Evolutionary conservation across 139 green algal species (phyloP), one percentile per base, ranked within the genome.

Genomic region (Pedinophyceae sp.): DNA sequence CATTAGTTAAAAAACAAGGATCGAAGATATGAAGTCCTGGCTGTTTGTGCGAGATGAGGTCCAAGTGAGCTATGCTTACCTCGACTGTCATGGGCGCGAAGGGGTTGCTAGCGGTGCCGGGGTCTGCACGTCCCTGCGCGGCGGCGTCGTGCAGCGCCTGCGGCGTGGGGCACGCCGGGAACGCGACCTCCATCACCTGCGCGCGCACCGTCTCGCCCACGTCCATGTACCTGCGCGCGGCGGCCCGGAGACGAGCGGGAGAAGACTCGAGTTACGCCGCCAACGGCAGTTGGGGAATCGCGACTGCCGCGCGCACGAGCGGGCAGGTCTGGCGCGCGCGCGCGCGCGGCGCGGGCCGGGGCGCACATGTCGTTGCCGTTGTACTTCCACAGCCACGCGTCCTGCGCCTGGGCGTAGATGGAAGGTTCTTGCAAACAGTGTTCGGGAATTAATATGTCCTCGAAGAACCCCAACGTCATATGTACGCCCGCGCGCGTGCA

Each of bases 381-480:
- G 43, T 77, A 89, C 50, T 85, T 77, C 82, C 82, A 91, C 3
- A 82, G 52, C 83, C 83, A 93, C 2, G 81, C 48, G 39, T 75
- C 64, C 57, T 89, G 79, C 2, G 59, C 23, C 25, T 83, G 66
- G 38, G 88, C 55, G 55, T 70, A 91, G 47, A 70, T 72, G 15
- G 66, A 78, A 0, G 80, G 76, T 79, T 68, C 18, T 52, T 78
- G 75, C 28, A 92, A 55, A 15, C 65, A 49, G 20, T 89, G 64
- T 28, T 79, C 69, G 2, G 83, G 83, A 13, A 96, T 75, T 18
- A 78, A n/a, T 0, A 95, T 59, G 57, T 96, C 87, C 3, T 82
- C 62, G 38, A 95, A 95, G 67, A 96, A 96, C 16, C 80, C 87
- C 2, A 96, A 41, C n/a, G 60, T 77, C 3, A 93, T 57, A 10